Conservation (phyloP, 352 stramenopile species). For the Ophiocytium majus region DNA sequence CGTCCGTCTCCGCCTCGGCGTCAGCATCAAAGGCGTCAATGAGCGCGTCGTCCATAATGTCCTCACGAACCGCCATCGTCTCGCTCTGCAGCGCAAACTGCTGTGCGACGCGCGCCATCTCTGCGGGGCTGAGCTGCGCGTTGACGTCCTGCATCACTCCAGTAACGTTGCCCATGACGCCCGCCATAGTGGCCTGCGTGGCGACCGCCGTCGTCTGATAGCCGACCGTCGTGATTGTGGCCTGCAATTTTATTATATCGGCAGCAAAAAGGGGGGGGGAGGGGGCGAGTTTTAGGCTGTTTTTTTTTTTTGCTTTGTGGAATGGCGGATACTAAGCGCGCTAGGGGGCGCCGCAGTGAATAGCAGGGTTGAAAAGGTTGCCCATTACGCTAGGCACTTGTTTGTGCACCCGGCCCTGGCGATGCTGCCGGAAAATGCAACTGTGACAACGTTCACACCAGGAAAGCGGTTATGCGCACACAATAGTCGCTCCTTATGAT, state of each 20-base stretch:
- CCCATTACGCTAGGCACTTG: too few relatives aligned
- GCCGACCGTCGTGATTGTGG: conserved; percentile 11
- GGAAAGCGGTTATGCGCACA: too few relatives aligned
- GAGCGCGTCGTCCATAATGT: conserved; percentile 55
- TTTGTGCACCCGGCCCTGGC: too few relatives aligned
- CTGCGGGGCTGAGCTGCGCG: conserved; percentile 33
- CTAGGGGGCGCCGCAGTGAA: neutral
- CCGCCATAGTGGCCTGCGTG: conserved; percentile 33
- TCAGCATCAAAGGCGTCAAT: conserved; percentile 54
- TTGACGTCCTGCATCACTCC: conserved; percentile 56
- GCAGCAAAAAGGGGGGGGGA: neutral
- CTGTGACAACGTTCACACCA: too few relatives aligned
- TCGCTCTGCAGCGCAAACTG: conserved; percentile 53
- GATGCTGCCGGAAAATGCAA: too few relatives aligned
- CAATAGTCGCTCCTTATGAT: too few relatives aligned
- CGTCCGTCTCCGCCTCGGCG: conserved; percentile 44
- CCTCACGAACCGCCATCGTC: conserved; percentile 49
- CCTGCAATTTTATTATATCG: too few relatives aligned
- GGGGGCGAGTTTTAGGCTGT: too few relatives aligned
- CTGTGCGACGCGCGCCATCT: conserved; percentile 44
- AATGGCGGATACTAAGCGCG: too few relatives aligned
- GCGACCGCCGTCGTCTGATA: conserved; percentile 24
- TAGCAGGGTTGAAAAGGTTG: too few relatives aligned
- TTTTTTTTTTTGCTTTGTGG: too few relatives aligned
- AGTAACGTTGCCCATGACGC: conserved; percentile 53